Evolutionary conservation across 2,329 filamentous ascomycete species (phyloP).

Genomic region (Curvularia spicifera): DNA sequence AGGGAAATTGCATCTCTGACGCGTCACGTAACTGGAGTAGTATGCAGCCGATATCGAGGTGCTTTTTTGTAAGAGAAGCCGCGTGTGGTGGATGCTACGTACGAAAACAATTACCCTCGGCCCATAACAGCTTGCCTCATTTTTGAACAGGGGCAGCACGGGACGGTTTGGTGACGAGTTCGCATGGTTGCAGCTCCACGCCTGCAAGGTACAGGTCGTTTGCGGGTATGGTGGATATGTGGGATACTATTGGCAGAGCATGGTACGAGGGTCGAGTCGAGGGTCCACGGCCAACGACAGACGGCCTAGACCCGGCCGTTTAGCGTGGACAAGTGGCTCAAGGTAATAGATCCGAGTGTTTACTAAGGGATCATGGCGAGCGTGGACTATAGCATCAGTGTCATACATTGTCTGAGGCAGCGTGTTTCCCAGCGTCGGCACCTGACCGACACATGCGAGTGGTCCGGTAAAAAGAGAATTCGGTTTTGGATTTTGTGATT

Average conservation of each 20-base stretch:
- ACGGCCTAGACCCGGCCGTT: constrained; percentile 3
- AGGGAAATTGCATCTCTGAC: neutral
- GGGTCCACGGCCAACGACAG: constrained; percentile 14
- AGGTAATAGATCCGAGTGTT: neutral
- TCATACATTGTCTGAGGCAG: neutral
- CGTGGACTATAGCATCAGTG: neutral
- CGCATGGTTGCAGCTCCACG: constrained; percentile 19
- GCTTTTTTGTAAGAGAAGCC: constrained; percentile 22
- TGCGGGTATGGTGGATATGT: constrained; percentile 18
- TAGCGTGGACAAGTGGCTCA: constrained; percentile 2
- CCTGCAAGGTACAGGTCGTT: constrained; percentile 25
- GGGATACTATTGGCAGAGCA: constrained; percentile 20
- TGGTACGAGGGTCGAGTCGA: constrained; percentile 17
- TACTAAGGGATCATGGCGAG: neutral
- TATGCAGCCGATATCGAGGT: constrained; percentile 4
- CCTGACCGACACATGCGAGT: constrained; percentile 17
- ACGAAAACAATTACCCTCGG: neutral
- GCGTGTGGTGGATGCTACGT: constrained; percentile 8
- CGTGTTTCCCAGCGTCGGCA: constrained; percentile 4
- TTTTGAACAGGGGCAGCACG: constrained; percentile 15
- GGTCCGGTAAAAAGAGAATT: constrained; percentile 10
- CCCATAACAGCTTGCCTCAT: constrained; percentile 8
- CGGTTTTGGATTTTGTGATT: constrained; percentile 34
- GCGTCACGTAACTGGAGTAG: constrained; percentile 5
- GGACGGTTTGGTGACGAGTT: constrained; percentile 12